Evolutionary conservation across 768 basidiomycete species (phyloP), one percentile per base, ranked within the genome.

Genomic region (Amanita rimosa): DNA sequence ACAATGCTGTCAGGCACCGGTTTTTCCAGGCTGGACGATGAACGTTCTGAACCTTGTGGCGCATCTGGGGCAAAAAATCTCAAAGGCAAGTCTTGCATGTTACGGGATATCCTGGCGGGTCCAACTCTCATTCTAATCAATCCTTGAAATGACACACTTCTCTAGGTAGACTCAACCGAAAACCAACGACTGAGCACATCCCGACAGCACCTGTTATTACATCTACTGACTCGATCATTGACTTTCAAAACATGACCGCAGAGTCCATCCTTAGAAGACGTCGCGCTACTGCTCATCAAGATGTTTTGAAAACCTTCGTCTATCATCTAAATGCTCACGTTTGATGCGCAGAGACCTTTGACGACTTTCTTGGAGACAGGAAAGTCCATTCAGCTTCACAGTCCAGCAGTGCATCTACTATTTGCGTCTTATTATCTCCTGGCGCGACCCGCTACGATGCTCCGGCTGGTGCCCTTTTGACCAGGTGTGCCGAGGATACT

Each of bases 271-370:
- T 72, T 6, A 64, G 76, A 16, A 65, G 74, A 3, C 72, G 81
- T 56, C 70, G 79, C 26, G 88, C 79, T 0, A 76, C 89, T 35
- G 68, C 71, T 7, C 85, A 90, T 54, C 87, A 91, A 64, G 81
- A 83, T 51, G 36, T 41, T n/a, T 16, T 13, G 9, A n/a, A n/a
- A 19, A 5, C 10, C 24, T 10, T 33, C 16, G 24, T 17, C 10
- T 10, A 8, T 31, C 14, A 24, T 24, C 38, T 14, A 38, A 40
- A 26, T 35, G 46, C 26, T 24, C 19, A 47, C 42, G 16, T 45
- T 22, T 26, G 3, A 31, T 34, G 34, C 45, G 11, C 51, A 68
- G 65, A 62, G 65, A 38, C 63, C 64, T 19, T 54, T 68, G 10
- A 61, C 61, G 17, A 67, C 67, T 3, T 64, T 59, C 50, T 58